Evolutionary conservation across 2,329 filamentous ascomycete genomes (phyloP), one percentile per base, ranked within the genome.

Genomic region (Botrytis medusae): DNA sequence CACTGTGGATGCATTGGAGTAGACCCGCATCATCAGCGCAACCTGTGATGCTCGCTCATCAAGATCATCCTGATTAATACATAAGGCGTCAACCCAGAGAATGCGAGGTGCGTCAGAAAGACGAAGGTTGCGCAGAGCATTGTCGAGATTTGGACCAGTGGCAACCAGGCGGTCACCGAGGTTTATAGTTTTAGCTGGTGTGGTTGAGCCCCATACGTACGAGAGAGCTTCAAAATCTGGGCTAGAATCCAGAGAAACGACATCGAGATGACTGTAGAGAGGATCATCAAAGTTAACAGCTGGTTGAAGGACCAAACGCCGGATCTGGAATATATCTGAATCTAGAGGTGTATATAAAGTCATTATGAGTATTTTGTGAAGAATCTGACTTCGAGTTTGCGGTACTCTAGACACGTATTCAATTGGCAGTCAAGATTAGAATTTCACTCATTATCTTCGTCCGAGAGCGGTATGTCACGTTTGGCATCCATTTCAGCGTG

Each of bases 11-110:
- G 77, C 76, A 7, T 59, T 10, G n/a, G 75, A 59, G 54, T 76
- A 80, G 10, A 79, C 75, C 0, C 75, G 44, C 18, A 73, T 71
- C 77, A 78, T 80, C 8, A 76, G 69, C 1, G 71, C 67, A 2
- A 78, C 75, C 57, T 79, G 78, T 9, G 65, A 46, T 10, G 68
- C 72, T 0, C 75, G 69, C 42, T 78, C 78, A 2, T 64, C 60
- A 4, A 75, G 59, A 59, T 73, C 64, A 42, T 46, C 14, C 48
- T 79, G 78, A 44, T 79, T 74, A 3, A 79, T 77, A 61, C 77
- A 75, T 7, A 75, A 16, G 12, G 72, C 68, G 4, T 76, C 74
- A 46, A 75, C 73, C 74, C 71, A 75, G 4, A 75, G 29, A 7
- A 10, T 60, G 32, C 74, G 44, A 22, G n/a, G 37, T n/a, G 25